Base-by-base conservation (phyloP, 116 monocot genomes). In the Dioscorea cayenensis region DNA sequence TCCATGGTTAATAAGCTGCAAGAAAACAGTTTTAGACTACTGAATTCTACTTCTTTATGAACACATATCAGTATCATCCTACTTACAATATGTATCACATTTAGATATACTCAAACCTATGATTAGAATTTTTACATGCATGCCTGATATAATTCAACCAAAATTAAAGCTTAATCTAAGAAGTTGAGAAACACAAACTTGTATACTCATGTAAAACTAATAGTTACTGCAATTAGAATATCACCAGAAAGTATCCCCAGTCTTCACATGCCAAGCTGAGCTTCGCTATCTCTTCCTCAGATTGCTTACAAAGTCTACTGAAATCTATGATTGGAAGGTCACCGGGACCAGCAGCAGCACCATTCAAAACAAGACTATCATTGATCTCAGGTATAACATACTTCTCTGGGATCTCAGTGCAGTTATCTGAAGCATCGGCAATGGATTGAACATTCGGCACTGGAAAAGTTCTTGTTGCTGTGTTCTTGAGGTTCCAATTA, bases 161-260 rank as follows among this genome's bases (percentile, higher is more conserved):
- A 2, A 32, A 32, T 32, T 32, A 32, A 32, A 32, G 32, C 32
- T 32, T 32, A 32, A 32, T 2, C 32, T 32, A 32, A 32, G 32
- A 43, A 43, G 6, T 43, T 43, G 43, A 43, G 43, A 43, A 43
- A 38, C 5, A 6, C 5, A 36, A 21, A 61, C 5, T 38, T 1
- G 51, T 52, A 52, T 10, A 13, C 18, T 4, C 3, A 13, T 16
- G 52, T 3, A 52, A 52, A 14, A 19, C 32, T n/a, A 28, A n/a
- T 25, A 12, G 32, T 32, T 32, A 32, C 32, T 32, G 4, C 4
- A 4, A 32, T 32, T 32, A 32, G 32, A 63, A 38, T 16, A 6
- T 63, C 2, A 77, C 76, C 76, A 64, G 72, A 28, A 77, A 82
- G 74, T 71, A 69, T 12, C 77, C 69, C 82, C 82, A 77, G 12